Conservation (phyloP, 306 rosid genomes). For the Lathyrus tuberosus region DNA sequence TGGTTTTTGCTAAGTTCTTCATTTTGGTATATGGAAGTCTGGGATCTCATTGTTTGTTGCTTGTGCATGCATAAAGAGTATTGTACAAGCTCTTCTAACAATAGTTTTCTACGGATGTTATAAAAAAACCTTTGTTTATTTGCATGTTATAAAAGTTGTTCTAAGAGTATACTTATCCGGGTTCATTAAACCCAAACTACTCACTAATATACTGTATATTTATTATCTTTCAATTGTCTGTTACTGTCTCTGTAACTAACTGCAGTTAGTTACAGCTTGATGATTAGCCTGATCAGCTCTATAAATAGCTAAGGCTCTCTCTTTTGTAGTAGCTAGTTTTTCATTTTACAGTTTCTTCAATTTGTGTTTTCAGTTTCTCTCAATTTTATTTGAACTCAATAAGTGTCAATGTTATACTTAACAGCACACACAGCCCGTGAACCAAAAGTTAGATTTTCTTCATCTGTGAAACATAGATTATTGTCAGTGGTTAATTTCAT, state of each 20-base stretch:
- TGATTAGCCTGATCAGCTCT: no score
- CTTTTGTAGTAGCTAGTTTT: neutral
- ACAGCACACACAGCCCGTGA: neutral
- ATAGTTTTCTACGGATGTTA: neutral
- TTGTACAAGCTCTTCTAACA: neutral
- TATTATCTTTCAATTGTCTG: neutral
- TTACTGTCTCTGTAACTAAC: neutral
- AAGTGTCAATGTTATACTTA: no score
- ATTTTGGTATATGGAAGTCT: slow-evolving; percentile 2
- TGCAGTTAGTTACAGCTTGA: no score
- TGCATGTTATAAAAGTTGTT: neutral
- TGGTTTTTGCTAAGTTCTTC: neutral
- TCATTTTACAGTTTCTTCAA: no score
- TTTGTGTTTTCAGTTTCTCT: no score
- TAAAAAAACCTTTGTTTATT: neutral
- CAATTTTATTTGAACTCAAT: no score
- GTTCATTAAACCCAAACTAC: neutral
- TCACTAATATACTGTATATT: neutral
- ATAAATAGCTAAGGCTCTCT: neutral
- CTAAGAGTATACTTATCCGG: neutral
- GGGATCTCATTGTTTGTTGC: neutral
- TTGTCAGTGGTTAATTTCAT: neutral
- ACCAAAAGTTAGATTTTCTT: slow-evolving; percentile 9
- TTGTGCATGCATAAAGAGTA: neutral
- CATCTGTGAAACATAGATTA: neutral